Base-by-base conservation (phyloP, 176 grass and related monocot species). In the Eremochloa ophiuroides region DNA sequence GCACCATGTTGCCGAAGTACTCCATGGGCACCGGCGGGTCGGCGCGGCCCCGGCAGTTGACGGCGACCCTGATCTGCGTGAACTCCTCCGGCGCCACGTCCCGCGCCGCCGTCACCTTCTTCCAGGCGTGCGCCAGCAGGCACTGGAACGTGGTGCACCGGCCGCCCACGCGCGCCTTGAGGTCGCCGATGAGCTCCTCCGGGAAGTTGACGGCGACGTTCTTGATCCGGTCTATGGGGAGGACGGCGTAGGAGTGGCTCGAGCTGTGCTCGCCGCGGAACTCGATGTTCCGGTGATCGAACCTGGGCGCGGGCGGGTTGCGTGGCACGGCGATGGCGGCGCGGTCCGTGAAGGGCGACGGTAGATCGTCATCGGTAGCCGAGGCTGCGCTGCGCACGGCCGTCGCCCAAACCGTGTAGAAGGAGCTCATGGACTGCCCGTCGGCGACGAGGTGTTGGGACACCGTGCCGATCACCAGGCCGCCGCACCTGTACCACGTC, bases 131-230 rank as follows among this genome's bases (percentile, higher is more conserved):
- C 10, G 81, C 85, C 6, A 85, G 66, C 48, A 87, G 50, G 61
- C 85, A 84, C 81, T 84, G 85, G 37, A 91, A 91, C 42, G 89
- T 84, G 70, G 43, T 91, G 76, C 78, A 84, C 28, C 74, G 82
- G 5, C 16, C 56, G 17, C 53, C 78, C 10, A 59, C 67, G 28
- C 10, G 16, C 22, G 81, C 12, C 43, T 87, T 87, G 23, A 91
- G 75, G 5, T 59, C 60, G 6, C 33, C 64, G 39, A 85, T 8
- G 78, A 82, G 85, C 34, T 89, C 78, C 2, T 29, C 41, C 48
- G 88, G 23, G 75, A 79, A 85, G n/a, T 85, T 56, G 2, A 79
- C 11, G 53, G 42, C 6, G 31, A 79, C 1, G 75, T 79, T 73
- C 41, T n/a, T 33, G 29, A 85, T 79, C 66, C 40, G n/a, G 6